phyloP scores from a whole-genome alignment of 2,329 filamentous ascomycete species.

The Calonectria crousiana region DNA sequence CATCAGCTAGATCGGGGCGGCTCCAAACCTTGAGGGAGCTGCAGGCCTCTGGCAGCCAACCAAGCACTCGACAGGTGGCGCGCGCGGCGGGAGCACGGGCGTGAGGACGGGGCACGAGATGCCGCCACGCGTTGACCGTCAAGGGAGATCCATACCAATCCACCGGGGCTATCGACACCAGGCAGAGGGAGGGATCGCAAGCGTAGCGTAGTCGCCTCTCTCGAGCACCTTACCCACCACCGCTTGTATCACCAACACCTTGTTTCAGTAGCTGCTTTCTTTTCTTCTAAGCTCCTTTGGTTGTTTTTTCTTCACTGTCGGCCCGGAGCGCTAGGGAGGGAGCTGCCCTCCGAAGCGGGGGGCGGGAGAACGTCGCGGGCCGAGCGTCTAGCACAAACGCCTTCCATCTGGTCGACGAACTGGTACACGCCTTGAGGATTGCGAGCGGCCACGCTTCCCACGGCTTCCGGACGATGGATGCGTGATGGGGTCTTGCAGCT shows the following conservation, averaged over 20 bases:
- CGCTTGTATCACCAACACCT: not conserved
- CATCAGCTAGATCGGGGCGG: slow-evolving; percentile 2
- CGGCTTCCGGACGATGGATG: not conserved
- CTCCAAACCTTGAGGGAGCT: not conserved
- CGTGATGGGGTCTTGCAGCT: slow-evolving; percentile 1
- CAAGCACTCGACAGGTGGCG: slow-evolving; percentile 4
- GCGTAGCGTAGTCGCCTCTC: not conserved
- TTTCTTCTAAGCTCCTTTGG: not conserved
- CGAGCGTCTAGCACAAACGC: slow-evolving; percentile 22
- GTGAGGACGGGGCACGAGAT: slow-evolving; percentile 19
- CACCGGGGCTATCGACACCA: not conserved
- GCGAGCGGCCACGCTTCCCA: not conserved
- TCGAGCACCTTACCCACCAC: not conserved
- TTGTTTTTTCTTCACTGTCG: not conserved
- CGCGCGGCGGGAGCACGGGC: not conserved
- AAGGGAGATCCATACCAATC: slow-evolving; percentile 19
- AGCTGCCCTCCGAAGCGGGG: not conserved
- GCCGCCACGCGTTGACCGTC: slow-evolving; percentile 18
- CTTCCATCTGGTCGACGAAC: slow-evolving; percentile 1
- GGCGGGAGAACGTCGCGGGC: slow-evolving; percentile 25
- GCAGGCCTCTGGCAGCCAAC: not conserved
- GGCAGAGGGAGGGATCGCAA: not conserved
- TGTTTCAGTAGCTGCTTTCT: not conserved
- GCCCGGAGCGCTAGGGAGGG: not conserved
- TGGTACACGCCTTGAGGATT: not conserved